A percentile compares a stretch with the other conserved stretches of the same genome.
These are phyloP conservation scores for Emergomyces orientalis DNA, from an alignment of 2,329 filamentous ascomycete species.

Conservation along the genomic window DNA sequence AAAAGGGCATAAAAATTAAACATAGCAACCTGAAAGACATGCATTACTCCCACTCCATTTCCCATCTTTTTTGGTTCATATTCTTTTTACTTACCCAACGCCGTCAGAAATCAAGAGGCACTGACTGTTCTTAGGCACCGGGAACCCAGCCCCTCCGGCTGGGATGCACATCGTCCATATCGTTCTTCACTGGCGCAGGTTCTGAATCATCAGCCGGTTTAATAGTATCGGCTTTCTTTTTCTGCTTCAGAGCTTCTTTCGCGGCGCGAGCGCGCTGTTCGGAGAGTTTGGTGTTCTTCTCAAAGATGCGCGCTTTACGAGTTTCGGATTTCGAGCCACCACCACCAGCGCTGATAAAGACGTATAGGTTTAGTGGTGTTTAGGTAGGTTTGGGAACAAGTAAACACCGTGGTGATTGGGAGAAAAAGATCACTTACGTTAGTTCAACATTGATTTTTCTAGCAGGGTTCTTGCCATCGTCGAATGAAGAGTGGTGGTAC, in stretches of 20 bases:
- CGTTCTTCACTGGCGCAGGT: conserved; percentile 17
- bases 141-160: conserved; percentile 34
- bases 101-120: background rate
- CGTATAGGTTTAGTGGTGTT: conserved; percentile 10
- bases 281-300: conserved; percentile 78
- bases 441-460: conserved; percentile 88
- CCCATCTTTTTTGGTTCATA: background rate
- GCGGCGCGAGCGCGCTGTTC: conserved; percentile 52
- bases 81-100: background rate
- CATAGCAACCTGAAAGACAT: background rate
- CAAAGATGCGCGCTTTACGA: conserved; percentile 66
- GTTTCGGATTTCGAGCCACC: conserved; percentile 69
- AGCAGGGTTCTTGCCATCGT: conserved; percentile 44
- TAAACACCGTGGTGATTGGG: background rate
- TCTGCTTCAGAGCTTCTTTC: conserved; percentile 41
- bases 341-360: conserved; percentile 54
- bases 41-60: background rate
- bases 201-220: conserved; percentile 20
- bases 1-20: background rate
- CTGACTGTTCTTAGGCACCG: conserved; percentile 13
- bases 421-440: conserved; percentile 49
- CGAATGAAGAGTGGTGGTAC: conserved; percentile 77
- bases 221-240: conserved; percentile 19
- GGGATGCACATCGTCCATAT: conserved; percentile 35
- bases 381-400: conserved; percentile 1